Conservation (phyloP, 1,284 basidiomycete genomes). For the Apiotrichum veenhuisii region DNA sequence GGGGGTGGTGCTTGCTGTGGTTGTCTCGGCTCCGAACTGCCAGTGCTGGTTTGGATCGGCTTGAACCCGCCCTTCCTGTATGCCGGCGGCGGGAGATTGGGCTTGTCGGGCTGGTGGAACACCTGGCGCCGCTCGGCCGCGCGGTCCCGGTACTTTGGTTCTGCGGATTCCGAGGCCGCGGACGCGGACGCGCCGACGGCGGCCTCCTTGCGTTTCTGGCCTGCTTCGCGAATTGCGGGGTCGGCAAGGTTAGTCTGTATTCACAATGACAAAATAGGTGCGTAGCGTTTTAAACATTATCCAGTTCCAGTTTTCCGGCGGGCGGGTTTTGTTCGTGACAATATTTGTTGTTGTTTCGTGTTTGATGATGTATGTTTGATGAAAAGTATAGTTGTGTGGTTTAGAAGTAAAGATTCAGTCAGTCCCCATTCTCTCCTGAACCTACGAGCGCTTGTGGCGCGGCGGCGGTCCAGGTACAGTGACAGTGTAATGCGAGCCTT, state of each 20-base stretch:
- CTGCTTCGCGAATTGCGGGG: slow-evolving; percentile 62
- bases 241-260: slow-evolving; percentile 77
- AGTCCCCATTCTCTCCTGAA: slow-evolving; percentile 25
- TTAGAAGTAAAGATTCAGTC: slow-evolving; percentile 13
- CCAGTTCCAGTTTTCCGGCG: too few relatives aligned
- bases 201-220: slow-evolving; percentile 63
- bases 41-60: slow-evolving; percentile 2
- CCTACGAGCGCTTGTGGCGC: slow-evolving; percentile 18
- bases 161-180: slow-evolving; percentile 4
- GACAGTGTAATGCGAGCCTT: slow-evolving; percentile 61
- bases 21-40: background rate
- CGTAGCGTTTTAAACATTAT: too few relatives aligned
- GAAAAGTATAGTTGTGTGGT: slow-evolving; percentile 2
- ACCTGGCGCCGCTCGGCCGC: slow-evolving; percentile 80
- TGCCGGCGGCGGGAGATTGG: slow-evolving; percentile 50
- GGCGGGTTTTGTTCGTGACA: background rate
- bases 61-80: slow-evolving; percentile 42
- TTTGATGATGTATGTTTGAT: background rate
- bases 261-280: slow-evolving; percentile 7
- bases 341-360: slow-evolving; percentile 2
- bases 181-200: slow-evolving; percentile 47
- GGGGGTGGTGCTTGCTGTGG: slow-evolving; percentile 1
- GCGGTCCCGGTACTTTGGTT: slow-evolving; percentile 81
- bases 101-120: slow-evolving; percentile 83
- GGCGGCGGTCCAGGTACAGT: slow-evolving; percentile 18